phyloP scores from a whole-genome alignment of 805 yeast species.

The Metschnikowia henanensis region DNA sequence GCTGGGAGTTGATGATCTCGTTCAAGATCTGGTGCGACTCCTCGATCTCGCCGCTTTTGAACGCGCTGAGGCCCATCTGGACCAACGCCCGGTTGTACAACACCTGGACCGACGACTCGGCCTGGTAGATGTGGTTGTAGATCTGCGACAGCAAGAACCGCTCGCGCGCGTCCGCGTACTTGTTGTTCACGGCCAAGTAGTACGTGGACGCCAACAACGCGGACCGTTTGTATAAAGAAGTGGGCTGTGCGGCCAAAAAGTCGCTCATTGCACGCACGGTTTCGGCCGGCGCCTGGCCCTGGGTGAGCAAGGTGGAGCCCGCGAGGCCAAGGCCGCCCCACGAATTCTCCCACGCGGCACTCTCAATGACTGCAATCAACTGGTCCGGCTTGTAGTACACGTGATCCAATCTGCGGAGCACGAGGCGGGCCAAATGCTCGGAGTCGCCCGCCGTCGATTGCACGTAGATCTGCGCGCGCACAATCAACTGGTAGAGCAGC shows the following conservation, averaged over 20 bases:
- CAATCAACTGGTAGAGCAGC: slow-evolving; percentile 67
- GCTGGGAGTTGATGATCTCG: slow-evolving; percentile 83
- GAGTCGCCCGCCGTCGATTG: slow-evolving; percentile 59
- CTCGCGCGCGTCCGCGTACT: slow-evolving; percentile 83
- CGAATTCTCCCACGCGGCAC: slow-evolving; percentile 67
- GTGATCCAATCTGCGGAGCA: slow-evolving; percentile 85
- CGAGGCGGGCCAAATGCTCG: slow-evolving; percentile 69
- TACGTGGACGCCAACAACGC: slow-evolving; percentile 86
- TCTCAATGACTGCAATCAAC: slow-evolving; percentile 69
- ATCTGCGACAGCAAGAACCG: slow-evolving; percentile 84
- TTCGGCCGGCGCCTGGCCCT: slow-evolving; percentile 34
- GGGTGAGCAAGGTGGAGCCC: slow-evolving; percentile 31
- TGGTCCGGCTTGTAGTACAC: slow-evolving; percentile 87
- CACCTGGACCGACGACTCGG: slow-evolving; percentile 86
- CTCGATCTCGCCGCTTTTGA: slow-evolving; percentile 80
- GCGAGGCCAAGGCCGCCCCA: slow-evolving; percentile 23
- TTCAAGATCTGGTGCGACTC: slow-evolving; percentile 86
- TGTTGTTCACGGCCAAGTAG: slow-evolving; percentile 86
- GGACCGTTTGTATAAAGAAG: slow-evolving; percentile 69
- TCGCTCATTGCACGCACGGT: slow-evolving; percentile 67
- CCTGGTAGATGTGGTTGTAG: slow-evolving; percentile 77
- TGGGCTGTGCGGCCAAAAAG: slow-evolving; percentile 64
- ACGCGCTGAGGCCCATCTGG: slow-evolving; percentile 94
- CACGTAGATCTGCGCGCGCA: slow-evolving; percentile 84
- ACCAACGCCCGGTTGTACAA: slow-evolving; percentile 93